Evolutionary conservation across 345 rosid species (phyloP), one percentile per base, ranked within the genome.

Genomic region (Physaria fendleri): DNA sequence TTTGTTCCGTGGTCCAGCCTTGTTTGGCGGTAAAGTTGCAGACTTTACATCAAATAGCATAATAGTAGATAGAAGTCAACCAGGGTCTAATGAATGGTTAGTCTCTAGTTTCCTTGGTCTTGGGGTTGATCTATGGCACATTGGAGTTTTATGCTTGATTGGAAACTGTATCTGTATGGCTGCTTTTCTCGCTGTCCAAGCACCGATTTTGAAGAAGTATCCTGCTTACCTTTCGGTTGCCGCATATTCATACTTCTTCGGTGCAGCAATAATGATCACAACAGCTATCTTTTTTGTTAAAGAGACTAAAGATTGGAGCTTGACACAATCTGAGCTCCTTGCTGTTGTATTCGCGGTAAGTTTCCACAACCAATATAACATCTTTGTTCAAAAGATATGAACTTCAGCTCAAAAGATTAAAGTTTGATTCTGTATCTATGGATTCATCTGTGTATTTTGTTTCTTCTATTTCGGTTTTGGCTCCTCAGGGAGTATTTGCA

Each of bases 121-220:
- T 62, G 90, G 93, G 30, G 69, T 92, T 14, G 95, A 86, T 29
- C 72, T 66, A 40, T 84, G 95, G 95, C 89, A 92, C 71, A 64
- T 92, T 34, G 98, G 98, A 53, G 93, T 88, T 68, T 64, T 92
- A 52, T 92, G 98, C 74, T 76, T 92, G 66, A 72, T 92, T 18
- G 98, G 98, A 30, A 92, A 92, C 76, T 92, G 98, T 64, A 76
- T 88, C 57, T 92, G 97, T 78, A 88, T 88, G 97, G 97, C 98
- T 56, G 83, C 87, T 52, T 92, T 88, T 66, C 66, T 92, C 17
- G 98, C 91, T 58, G 74, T 86, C 42, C 89, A 88, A 94, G 97
- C 94, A 41, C 84, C 89, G 4, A 57, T 92, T 74, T 70, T 92
- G 46, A 72, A 75, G 25, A 83, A 84, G 68, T 88, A 88, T 72